phyloP scores from a whole-genome alignment of 2,329 filamentous ascomycete species.

The Colletotrichum sp. region DNA sequence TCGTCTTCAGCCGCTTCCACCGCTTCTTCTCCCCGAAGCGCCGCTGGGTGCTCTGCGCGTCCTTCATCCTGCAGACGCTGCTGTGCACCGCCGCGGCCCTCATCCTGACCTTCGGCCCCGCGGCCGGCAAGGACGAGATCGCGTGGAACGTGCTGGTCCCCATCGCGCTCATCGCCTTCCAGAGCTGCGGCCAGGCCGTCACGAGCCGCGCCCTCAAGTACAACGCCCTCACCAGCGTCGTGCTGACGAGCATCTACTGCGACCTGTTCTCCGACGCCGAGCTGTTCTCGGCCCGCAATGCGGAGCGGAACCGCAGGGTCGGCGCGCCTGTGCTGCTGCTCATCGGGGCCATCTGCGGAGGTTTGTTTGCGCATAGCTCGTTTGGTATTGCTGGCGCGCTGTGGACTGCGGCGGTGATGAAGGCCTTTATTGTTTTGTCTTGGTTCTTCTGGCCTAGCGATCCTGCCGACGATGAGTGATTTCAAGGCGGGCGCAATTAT shows the following conservation, averaged over 20 bases:
- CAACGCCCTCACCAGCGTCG: slow-evolving; percentile 76
- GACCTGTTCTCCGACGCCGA: slow-evolving; percentile 73
- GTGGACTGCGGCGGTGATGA: slow-evolving; percentile 64
- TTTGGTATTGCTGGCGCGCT: slow-evolving; percentile 57
- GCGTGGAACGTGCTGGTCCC: slow-evolving; percentile 68
- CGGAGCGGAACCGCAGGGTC: slow-evolving; percentile 54
- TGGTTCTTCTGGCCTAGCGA: slow-evolving; percentile 67
- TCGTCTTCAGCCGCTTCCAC: slow-evolving; percentile 73
- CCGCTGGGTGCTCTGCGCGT: slow-evolving; percentile 68
- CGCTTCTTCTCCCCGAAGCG: slow-evolving; percentile 63
- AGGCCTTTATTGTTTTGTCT: slow-evolving; percentile 56
- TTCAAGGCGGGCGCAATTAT: background rate
- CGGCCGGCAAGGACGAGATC: slow-evolving; percentile 45
- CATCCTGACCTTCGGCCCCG: slow-evolving; percentile 40
- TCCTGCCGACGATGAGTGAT: slow-evolving; percentile 32
- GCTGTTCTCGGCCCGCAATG: slow-evolving; percentile 48
- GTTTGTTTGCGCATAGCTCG: slow-evolving; percentile 50
- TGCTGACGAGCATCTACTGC: slow-evolving; percentile 82
- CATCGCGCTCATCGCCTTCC: slow-evolving; percentile 73
- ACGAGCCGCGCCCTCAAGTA: slow-evolving; percentile 72
- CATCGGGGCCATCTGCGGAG: slow-evolving; percentile 53
- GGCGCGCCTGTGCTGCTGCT: slow-evolving; percentile 55
- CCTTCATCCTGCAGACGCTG: slow-evolving; percentile 57
- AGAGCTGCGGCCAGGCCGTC: slow-evolving; percentile 80
- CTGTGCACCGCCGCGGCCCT: slow-evolving; percentile 56